Conservation (phyloP, 495 filamentous ascomycete genomes). For the Chaetomidium leptoderma region DNA sequence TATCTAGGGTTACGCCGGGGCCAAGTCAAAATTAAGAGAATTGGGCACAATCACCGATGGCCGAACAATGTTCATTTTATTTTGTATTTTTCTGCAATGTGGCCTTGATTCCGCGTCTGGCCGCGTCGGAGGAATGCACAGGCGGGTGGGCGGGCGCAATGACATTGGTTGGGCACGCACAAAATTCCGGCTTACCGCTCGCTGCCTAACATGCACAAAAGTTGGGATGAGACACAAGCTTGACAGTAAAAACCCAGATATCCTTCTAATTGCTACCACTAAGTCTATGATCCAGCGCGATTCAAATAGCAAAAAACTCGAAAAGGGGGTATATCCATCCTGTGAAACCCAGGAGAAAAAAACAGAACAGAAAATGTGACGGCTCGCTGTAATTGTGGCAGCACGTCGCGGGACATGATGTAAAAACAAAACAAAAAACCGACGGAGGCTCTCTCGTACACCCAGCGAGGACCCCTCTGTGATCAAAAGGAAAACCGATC, state of each 20-base stretch:
- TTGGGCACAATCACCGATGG: not conserved
- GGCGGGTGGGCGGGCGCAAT: not conserved
- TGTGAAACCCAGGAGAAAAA: slow-evolving; percentile 27
- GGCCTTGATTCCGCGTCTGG: not conserved
- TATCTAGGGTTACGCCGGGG: not conserved
- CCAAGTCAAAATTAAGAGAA: not conserved
- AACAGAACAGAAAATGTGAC: slow-evolving; percentile 7
- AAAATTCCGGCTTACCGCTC: not conserved
- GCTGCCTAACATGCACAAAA: not conserved
- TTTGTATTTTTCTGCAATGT: not conserved
- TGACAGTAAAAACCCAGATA: slow-evolving; percentile 4
- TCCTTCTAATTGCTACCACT: slow-evolving; percentile 19
- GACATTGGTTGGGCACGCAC: slow-evolving; percentile 6
- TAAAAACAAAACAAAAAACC: slow-evolving; percentile 19
- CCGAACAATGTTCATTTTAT: not conserved
- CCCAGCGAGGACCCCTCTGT: slow-evolving; percentile 17
- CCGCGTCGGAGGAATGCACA: not conserved
- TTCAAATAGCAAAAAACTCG: slow-evolving; percentile 13
- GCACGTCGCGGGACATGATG: slow-evolving; percentile 17
- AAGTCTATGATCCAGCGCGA: not conserved
- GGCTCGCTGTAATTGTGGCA: slow-evolving; percentile 22
- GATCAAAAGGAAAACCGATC: not conserved
- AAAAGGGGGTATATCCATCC: slow-evolving; percentile 38
- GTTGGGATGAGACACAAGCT: not conserved
- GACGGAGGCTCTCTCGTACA: slow-evolving; percentile 13